Conservation (phyloP, 805 yeast genomes). For the Wickerhamiella azyma region DNA sequence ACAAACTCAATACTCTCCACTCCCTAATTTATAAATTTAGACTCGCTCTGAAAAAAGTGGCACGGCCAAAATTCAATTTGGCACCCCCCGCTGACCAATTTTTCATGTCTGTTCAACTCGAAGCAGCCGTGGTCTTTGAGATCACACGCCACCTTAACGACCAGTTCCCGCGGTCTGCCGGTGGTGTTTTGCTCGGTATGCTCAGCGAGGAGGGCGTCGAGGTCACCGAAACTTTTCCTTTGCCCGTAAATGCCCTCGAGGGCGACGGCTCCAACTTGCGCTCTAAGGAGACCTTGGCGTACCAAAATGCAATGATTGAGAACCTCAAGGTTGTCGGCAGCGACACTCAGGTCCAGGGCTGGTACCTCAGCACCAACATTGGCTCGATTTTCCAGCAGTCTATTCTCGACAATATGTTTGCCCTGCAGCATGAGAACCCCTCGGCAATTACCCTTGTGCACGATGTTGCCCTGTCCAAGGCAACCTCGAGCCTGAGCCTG, state of each 20-base stretch:
- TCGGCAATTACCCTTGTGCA: slow-evolving; percentile 42
- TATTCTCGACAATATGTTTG: slow-evolving; percentile 54
- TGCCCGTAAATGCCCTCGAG: slow-evolving; percentile 40
- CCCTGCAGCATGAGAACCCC: slow-evolving; percentile 44
- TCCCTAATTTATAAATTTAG: too few relatives aligned
- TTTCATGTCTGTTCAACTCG: slow-evolving; percentile 12
- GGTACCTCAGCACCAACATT: slow-evolving; percentile 59
- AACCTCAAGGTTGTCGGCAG: slow-evolving; percentile 47
- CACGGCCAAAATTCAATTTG: too few relatives aligned
- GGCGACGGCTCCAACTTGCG: slow-evolving; percentile 51
- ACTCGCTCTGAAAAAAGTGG: too few relatives aligned
- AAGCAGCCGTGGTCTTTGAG: slow-evolving; percentile 18
- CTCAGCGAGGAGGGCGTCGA: slow-evolving; percentile 13
- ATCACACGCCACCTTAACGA: slow-evolving; percentile 19
- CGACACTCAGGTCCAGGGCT: slow-evolving; percentile 63
- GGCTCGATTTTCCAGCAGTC: slow-evolving; percentile 54
- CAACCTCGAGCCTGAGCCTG: slow-evolving; percentile 47
- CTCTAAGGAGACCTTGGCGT: slow-evolving; percentile 47
- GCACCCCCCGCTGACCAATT: background rate
- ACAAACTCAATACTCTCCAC: too few relatives aligned
- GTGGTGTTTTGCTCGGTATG: slow-evolving; percentile 20
- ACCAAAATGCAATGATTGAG: slow-evolving; percentile 53
- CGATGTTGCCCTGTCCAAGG: slow-evolving; percentile 48
- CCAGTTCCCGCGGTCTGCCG: slow-evolving; percentile 19
- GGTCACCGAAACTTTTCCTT: slow-evolving; percentile 38